Conservation (phyloP, 768 basidiomycete species). For the Arthromyces matolae region DNA sequence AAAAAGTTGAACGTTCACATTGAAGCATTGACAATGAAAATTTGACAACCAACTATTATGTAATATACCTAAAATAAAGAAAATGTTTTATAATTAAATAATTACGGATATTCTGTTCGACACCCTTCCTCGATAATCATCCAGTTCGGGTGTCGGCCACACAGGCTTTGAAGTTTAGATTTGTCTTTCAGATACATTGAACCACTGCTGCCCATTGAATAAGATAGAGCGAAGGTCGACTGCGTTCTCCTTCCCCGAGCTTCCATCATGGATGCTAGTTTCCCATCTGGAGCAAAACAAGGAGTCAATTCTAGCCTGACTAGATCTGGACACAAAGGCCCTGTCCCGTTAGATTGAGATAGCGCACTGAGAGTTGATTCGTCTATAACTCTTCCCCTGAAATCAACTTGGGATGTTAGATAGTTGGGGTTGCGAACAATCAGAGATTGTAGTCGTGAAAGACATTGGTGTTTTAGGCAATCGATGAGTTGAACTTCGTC, state of each 20-base stretch:
- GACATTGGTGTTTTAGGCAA: background rate
- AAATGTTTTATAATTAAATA: no score
- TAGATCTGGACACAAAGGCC: background rate
- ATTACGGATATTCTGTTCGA: no score
- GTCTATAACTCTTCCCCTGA: background rate
- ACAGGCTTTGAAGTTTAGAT: no score
- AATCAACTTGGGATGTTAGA: background rate
- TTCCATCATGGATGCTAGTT: background rate
- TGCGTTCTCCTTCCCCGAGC: background rate
- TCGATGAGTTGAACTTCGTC: background rate
- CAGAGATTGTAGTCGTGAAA: background rate
- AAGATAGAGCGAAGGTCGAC: background rate
- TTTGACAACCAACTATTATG: no score
- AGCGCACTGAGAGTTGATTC: background rate
- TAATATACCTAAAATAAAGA: no score
- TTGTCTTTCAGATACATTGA: background rate
- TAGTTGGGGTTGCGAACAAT: background rate
- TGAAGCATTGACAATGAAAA: no score
- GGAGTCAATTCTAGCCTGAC: background rate
- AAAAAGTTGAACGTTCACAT: no score
- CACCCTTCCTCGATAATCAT: background rate
- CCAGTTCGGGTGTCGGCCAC: no score
- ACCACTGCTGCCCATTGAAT: background rate
- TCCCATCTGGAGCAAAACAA: background rate
- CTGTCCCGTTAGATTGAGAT: background rate